A percentile compares a stretch with the other conserved stretches of the same genome.
These are phyloP conservation scores for Fomitopsis pinicola DNA, from an alignment of 1,284 basidiomycete species.

Conservation along the genomic window DNA sequence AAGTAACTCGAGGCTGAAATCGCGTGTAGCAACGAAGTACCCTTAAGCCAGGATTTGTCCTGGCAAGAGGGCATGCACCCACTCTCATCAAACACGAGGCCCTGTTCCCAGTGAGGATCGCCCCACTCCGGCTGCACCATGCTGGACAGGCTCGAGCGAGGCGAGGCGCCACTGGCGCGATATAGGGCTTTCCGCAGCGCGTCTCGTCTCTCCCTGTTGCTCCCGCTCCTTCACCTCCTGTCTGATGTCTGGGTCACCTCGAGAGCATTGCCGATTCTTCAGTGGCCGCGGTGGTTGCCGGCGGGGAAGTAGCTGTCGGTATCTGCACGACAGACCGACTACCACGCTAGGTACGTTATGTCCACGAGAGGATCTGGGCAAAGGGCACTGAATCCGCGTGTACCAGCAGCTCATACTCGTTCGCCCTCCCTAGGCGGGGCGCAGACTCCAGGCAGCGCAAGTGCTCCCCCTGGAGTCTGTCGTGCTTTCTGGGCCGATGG, in stretches of 20 bases:
- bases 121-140: too few relatives aligned
- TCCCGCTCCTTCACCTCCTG: not conserved
- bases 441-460: conserved; percentile 1
- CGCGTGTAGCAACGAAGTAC: too few relatives aligned
- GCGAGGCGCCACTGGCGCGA: not conserved
- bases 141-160: too few relatives aligned
- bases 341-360: not conserved
- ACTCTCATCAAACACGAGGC: too few relatives aligned
- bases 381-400: not conserved
- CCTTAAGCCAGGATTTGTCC: too few relatives aligned
- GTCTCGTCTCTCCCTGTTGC: too few relatives aligned
- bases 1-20: too few relatives aligned
- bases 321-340: not conserved
- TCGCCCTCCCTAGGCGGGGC: not conserved
- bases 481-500: conserved; percentile 47
- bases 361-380: not conserved
- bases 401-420: not conserved
- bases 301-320: not conserved
- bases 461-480: conserved; percentile 39
- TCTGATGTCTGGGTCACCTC: not conserved
- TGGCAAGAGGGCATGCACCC: too few relatives aligned
- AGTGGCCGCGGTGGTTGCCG: not conserved
- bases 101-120: too few relatives aligned
- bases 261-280: not conserved
- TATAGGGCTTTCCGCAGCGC: not conserved